Base-by-base conservation (phyloP, 73 alveolate species). In the Uronychia binucleata region DNA sequence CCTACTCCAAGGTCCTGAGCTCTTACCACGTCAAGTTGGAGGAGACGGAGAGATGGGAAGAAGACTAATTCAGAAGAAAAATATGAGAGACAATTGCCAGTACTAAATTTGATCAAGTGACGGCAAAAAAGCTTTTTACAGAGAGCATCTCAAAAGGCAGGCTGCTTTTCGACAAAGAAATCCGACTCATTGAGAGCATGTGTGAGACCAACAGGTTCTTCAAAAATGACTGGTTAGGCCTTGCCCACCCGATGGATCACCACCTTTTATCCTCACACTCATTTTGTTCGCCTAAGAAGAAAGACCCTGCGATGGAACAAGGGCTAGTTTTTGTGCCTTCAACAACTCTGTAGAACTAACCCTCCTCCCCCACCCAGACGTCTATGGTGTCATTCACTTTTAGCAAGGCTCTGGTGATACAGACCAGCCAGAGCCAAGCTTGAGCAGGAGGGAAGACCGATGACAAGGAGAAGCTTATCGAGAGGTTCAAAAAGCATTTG, bases 291-390 rank as follows among this genome's bases (percentile, higher is more conserved):
- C n/a, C n/a, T n/a, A n/a, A n/a, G n/a, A n/a, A n/a, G n/a, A n/a
- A n/a, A n/a, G n/a, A n/a, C n/a, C n/a, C n/a, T n/a, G n/a, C n/a
- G n/a, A n/a, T n/a, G n/a, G n/a, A n/a, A n/a, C n/a, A n/a, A n/a
- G n/a, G n/a, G 5, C 19, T 19, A 46, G 67, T 46, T 19, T 19
- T 46, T 46, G 67, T 11, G 19, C 19, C 67, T 11, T 5, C 67
- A 46, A 46, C 5, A 46, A 5, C n/a, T 46, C 67, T 5, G 67
- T 19, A 5, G 19, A 19, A 46, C 67, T 46, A 11, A 5, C 19
- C 67, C 67, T 46, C n/a, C 67, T 46, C n/a, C 67, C 67, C 67
- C 67, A 46, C 19, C 67, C n/a, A n/a, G n/a, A n/a, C n/a, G n/a
- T n/a, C n/a, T n/a, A n/a, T n/a, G n/a, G n/a, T n/a, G n/a, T n/a